Percentiles rank a stretch among this genome's conserved stretches.
phyloP scores from a whole-genome alignment of 306 rosid genomes.

The Urtica urens region DNA sequence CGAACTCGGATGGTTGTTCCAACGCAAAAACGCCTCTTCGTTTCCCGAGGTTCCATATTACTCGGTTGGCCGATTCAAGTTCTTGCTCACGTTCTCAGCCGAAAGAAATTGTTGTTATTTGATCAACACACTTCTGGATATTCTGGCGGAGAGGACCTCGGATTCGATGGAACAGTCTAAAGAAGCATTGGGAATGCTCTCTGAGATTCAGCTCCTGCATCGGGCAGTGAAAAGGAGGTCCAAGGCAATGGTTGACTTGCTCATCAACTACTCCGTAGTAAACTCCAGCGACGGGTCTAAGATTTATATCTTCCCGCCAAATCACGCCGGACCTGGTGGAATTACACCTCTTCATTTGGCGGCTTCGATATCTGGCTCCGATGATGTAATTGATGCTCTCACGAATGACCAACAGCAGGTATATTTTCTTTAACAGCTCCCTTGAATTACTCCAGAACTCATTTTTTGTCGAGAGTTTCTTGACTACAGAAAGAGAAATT shows the following conservation, averaged over 20 bases:
- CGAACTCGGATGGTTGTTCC: conserved; percentile 94
- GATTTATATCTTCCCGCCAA: conserved; percentile 63
- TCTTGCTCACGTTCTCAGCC: conserved; percentile 59
- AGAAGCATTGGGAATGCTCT: conserved; percentile 48
- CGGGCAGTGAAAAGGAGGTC: conserved; percentile 75
- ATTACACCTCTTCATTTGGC: conserved; percentile 90
- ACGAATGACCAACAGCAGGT: conserved; percentile 86
- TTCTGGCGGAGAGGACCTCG: conserved; percentile 40
- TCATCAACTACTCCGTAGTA: conserved; percentile 40
- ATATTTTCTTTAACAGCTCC: conserved; percentile 1
- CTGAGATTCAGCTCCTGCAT: conserved; percentile 60
- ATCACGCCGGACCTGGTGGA: conserved; percentile 65
- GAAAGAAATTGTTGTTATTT: conserved; percentile 61
- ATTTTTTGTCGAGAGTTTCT: not conserved
- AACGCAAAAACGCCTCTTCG: conserved; percentile 37
- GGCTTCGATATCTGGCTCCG: conserved; percentile 54
- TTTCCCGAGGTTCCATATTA: conserved; percentile 33
- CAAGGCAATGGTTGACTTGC: conserved; percentile 61
- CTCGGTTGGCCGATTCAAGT: conserved; percentile 60
- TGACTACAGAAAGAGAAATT: not conserved
- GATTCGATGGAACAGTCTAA: conserved; percentile 37
- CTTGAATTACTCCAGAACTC: not conserved
- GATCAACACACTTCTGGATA: conserved; percentile 61
- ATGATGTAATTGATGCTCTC: conserved; percentile 56
- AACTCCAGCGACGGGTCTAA: conserved; percentile 22